These are phyloP conservation scores for Hypoxylon sp. DNA, from an alignment of 2,329 filamentous ascomycete species.

Conservation along the genomic window DNA sequence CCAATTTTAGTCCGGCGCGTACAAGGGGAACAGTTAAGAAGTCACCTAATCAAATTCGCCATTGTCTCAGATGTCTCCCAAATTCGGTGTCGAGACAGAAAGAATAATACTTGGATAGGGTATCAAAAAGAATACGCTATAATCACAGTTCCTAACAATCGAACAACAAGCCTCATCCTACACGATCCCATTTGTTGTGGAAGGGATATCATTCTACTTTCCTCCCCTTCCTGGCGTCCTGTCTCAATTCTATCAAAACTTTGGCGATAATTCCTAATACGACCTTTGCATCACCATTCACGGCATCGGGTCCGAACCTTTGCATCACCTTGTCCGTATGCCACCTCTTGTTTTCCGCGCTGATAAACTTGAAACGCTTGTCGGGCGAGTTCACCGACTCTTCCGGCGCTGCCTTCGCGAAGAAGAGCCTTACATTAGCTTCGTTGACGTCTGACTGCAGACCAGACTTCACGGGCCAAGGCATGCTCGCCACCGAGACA, in stretches of 20 bases:
- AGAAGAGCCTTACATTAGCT: conserved; percentile 36
- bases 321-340: conserved; percentile 41
- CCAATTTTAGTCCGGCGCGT: not conserved
- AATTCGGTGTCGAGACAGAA: not conserved
- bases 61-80: not conserved
- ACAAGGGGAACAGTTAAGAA: not conserved
- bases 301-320: conserved; percentile 25
- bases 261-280: conserved; percentile 26
- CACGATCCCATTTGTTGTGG: not conserved
- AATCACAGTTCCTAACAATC: not conserved
- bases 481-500: conserved; percentile 21
- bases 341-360: conserved; percentile 34
- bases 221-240: conserved; percentile 27
- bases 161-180: not conserved
- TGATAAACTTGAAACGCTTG: conserved; percentile 35
- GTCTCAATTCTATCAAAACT: conserved; percentile 27
- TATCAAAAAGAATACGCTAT: conserved; percentile 11
- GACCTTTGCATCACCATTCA: conserved; percentile 10
- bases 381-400: conserved; percentile 17
- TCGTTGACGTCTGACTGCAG: conserved; percentile 31
- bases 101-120: not conserved
- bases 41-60: too few species aligned
- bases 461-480: conserved; percentile 42
- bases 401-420: conserved; percentile 32
- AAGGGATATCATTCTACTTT: not conserved